A percentile compares a stretch with the other conserved stretches of the same genome.
Evolutionary conservation across 495 filamentous ascomycete species (phyloP).

Genomic region (Hypoxylon perforatum): DNA sequence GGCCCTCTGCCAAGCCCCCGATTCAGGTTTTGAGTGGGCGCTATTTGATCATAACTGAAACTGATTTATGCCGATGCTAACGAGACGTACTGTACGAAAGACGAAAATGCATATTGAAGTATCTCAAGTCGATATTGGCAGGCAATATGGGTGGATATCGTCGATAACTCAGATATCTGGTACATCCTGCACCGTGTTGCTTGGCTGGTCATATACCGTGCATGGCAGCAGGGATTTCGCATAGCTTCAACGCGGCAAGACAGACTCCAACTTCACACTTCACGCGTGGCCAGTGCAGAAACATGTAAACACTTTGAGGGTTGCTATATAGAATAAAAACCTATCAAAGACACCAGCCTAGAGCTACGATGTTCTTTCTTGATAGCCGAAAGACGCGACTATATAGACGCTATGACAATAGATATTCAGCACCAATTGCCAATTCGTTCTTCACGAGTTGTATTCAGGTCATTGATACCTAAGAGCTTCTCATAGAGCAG

Average conservation of each 20-base stretch:
- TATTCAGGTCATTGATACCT: too few species aligned
- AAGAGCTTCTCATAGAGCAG: neutral
- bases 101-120: neutral
- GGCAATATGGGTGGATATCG: too few species aligned
- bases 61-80: conserved; percentile 26
- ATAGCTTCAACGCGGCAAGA: conserved; percentile 1
- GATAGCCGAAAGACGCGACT: too few species aligned
- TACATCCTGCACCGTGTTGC: neutral
- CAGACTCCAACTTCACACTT: neutral
- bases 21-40: conserved; percentile 36
- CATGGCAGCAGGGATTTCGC: conserved; percentile 2
- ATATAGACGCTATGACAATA: too few species aligned
- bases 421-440: too few species aligned
- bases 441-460: too few species aligned
- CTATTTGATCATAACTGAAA: conserved; percentile 42
- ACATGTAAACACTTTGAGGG: neutral
- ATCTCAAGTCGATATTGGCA: neutral
- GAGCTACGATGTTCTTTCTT: too few species aligned
- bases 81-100: neutral
- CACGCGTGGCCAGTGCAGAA: neutral
- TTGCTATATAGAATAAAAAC: neutral
- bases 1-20: conserved; percentile 30
- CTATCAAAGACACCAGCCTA: neutral
- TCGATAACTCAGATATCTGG: neutral
- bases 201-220: neutral